Evolutionary conservation across 495 filamentous ascomycete genomes (phyloP).

Genomic region (Aspergillus incahuasiensis): DNA sequence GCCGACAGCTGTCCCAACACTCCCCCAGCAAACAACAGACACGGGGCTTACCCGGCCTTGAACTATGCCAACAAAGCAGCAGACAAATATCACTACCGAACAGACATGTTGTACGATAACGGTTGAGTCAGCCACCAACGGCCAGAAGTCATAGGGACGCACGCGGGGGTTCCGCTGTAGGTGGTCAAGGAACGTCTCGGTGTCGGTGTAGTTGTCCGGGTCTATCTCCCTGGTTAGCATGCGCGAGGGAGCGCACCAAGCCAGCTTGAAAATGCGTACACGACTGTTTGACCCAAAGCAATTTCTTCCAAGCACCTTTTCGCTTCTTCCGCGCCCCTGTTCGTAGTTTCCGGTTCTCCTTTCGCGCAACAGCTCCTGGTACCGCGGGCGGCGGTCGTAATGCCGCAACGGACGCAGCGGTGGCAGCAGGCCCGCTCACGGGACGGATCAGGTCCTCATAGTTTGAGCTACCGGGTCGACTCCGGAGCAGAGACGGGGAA

Average conservation of each 20-base stretch:
- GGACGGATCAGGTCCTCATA: conserved; percentile 34
- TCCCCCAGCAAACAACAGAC: conserved; percentile 79
- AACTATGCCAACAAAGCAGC: conserved; percentile 87
- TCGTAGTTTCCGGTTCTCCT: conserved; percentile 47
- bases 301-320: conserved; percentile 80
- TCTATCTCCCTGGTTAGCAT: conserved; percentile 44
- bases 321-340: conserved; percentile 57
- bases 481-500: conserved; percentile 52
- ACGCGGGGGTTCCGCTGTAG: conserved; percentile 93
- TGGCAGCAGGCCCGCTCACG: conserved; percentile 28
- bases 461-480: conserved; percentile 41
- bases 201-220: conserved; percentile 97
- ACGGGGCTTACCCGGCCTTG: conserved; percentile 80
- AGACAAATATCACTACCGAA: conserved; percentile 88
- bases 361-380: conserved; percentile 20
- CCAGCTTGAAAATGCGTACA: conserved; percentile 49
- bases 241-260: not conserved
- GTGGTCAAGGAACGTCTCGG: conserved; percentile 90
- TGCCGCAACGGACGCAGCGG: conserved; percentile 30
- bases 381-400: conserved; percentile 37
- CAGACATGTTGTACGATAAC: conserved; percentile 96
- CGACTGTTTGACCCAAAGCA: conserved; percentile 95
- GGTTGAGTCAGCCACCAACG: conserved; percentile 88
- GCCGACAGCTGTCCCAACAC: conserved; percentile 74
- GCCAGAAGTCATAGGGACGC: conserved; percentile 97